Base-by-base conservation (phyloP, 148 eudicot genomes). In the Nepenthes gracilis region DNA sequence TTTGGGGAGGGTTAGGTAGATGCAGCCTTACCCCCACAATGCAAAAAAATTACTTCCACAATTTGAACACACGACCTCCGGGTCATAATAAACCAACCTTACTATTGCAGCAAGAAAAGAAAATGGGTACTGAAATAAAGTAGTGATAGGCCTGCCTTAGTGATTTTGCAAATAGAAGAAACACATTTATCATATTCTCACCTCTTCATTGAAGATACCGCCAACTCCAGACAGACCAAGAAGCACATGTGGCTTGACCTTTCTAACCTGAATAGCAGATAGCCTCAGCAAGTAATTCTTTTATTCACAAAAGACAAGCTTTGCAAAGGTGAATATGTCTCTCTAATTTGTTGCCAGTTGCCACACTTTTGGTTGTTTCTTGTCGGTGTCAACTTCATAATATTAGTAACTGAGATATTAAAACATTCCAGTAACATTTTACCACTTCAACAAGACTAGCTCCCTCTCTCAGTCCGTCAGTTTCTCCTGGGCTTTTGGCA, bases 171-270 rank as follows among this genome's bases (percentile, higher is more conserved):
- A n/a, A 33, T 36, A n/a, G 12, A 49, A 11, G 6, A 52, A 35
- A 40, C 9, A 57, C 12, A 32, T 14, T 32, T 4, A 58, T 14
- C 32, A 66, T 43, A 38, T 2, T 62, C 81, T 65, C 37, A 88
- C 99, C 97, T 86, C 90, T 72, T 89, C 84, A 77, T 62, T 78
- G 77, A 93, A 93, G 76, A 93, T 71, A 56, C 97, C 99, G 4
- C 99, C 97, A 73, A 86, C 95, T 64, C 99, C 99, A 60, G 99
- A 93, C 73, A 93, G 77, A 71, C 99, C 99, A 74, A 89, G 92
- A 75, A 93, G 92, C 72, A 93, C 97, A 67, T 93, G 84, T 50
- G 97, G 99, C 81, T 93, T 93, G 64, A 89, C 95, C 75, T 89
- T 89, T 38, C 70, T 86, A 59, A 93, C 97, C 97, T 89, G 83